Evolutionary conservation across 148 eudicot species (phyloP).

Genomic region (Vaccinium corymbosum): DNA sequence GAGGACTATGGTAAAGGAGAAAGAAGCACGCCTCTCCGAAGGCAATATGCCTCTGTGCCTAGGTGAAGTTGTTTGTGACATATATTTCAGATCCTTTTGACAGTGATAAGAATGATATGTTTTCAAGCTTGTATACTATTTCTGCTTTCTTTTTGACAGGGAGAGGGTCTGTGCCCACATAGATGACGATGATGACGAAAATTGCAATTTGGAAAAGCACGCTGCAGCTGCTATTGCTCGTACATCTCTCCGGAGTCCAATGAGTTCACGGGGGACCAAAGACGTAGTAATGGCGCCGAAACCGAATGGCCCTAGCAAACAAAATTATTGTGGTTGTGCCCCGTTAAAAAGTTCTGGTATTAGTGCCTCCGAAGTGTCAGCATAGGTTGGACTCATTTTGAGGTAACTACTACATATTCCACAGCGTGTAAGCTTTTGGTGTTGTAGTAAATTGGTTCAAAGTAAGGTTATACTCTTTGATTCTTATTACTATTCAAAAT

Average conservation of each 20-base stretch:
- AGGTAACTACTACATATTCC: constrained; percentile 27
- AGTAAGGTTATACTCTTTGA: neutral
- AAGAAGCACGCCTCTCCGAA: constrained; percentile 61
- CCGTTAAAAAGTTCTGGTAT: constrained; percentile 72
- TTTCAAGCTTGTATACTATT: neutral
- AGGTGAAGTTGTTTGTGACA: constrained; percentile 40
- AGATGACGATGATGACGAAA: constrained; percentile 38
- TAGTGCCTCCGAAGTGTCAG: constrained; percentile 68
- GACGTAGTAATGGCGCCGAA: constrained; percentile 27
- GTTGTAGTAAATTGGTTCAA: neutral
- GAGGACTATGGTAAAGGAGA: constrained; percentile 65
- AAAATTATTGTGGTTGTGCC: constrained; percentile 47
- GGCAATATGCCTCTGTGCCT: constrained; percentile 94
- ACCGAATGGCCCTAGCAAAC: constrained; percentile 32
- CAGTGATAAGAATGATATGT: neutral
- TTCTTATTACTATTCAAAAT: neutral
- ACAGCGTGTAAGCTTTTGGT: neutral
- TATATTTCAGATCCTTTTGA: neutral
- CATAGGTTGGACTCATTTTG: constrained; percentile 18
- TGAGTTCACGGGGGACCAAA: constrained; percentile 26
- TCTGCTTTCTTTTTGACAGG: constrained; percentile 32
- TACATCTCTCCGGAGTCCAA: constrained; percentile 41
- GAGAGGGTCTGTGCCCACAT: constrained; percentile 66
- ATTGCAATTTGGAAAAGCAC: constrained; percentile 32
- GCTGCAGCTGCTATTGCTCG: constrained; percentile 34